These are phyloP conservation scores for Puccinia horiana DNA, from an alignment of 1,284 basidiomycete species.

Conservation along the genomic window DNA sequence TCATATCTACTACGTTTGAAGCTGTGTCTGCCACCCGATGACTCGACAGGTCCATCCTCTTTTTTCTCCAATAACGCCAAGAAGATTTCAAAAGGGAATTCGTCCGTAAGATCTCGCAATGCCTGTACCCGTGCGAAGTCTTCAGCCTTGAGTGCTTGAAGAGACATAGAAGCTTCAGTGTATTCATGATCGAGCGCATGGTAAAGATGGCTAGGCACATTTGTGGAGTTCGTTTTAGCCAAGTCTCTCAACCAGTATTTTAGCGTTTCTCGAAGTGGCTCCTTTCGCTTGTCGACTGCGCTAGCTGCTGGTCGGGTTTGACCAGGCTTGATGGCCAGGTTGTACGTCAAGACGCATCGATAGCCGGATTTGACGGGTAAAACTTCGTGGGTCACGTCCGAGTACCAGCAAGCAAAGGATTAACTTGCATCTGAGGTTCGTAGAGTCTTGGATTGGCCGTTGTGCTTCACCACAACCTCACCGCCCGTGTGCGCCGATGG, in stretches of 20 bases:
- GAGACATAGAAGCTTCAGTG: background rate
- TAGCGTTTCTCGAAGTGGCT: background rate
- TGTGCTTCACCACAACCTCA: constrained; percentile 22
- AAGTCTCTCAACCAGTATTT: background rate
- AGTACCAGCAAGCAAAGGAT: constrained; percentile 49
- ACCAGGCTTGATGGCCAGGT: constrained; percentile 22
- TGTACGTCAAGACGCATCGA: constrained; percentile 47
- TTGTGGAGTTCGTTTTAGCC: background rate
- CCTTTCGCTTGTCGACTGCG: background rate
- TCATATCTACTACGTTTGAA: background rate
- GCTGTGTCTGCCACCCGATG: background rate
- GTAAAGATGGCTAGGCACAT: background rate
- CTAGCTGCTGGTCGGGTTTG: background rate
- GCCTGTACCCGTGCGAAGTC: background rate
- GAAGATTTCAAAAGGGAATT: constrained; percentile 16
- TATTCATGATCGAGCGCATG: background rate
- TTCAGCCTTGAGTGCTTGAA: background rate
- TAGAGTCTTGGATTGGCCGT: background rate
- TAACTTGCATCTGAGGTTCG: constrained; percentile 2
- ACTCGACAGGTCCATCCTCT: background rate
- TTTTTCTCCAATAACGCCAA: background rate
- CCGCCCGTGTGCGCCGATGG: constrained; percentile 49
- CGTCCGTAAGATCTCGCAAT: background rate
- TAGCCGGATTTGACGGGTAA: constrained; percentile 46
- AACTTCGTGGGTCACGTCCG: constrained; percentile 51